Evolutionary conservation across 2,329 filamentous ascomycete species (phyloP).

Genomic region (Hirsutella minnesotensis): DNA sequence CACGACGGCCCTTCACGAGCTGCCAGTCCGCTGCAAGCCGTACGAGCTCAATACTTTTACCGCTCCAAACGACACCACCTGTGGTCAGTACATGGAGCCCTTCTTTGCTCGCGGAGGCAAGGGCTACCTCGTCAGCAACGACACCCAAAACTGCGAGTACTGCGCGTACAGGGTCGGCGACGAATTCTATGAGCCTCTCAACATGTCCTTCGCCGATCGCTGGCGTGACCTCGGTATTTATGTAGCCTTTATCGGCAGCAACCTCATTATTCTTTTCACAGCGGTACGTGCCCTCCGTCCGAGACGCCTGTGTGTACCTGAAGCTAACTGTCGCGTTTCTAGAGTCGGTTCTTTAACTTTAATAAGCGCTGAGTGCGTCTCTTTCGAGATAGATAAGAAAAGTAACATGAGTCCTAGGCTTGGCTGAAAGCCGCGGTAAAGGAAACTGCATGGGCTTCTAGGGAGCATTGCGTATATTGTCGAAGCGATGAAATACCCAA

Average conservation of each 20-base stretch:
- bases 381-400: too few relatives aligned
- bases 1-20: constrained; percentile 60
- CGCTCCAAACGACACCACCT: constrained; percentile 53
- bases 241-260: constrained; percentile 63
- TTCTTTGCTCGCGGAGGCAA: constrained; percentile 59
- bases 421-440: too few relatives aligned
- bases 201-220: constrained; percentile 53
- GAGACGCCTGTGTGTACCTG: neutral
- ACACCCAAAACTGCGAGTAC: constrained; percentile 60
- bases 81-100: constrained; percentile 61
- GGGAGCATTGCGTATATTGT: too few relatives aligned
- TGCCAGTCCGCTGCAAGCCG: constrained; percentile 47
- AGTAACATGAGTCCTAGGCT: too few relatives aligned
- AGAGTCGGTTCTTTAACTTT: constrained; percentile 2
- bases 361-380: constrained; percentile 2
- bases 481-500: too few relatives aligned
- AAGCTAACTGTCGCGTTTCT: neutral
- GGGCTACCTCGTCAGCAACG: constrained; percentile 60
- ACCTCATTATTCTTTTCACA: constrained; percentile 49
- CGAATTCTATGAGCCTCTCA: constrained; percentile 61
- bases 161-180: constrained; percentile 74
- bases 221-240: constrained; percentile 81
- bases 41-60: constrained; percentile 57
- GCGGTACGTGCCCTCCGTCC: constrained; percentile 31
- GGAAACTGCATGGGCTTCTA: too few relatives aligned